These are phyloP conservation scores for Termitomyces sp. DNA, from an alignment of 768 basidiomycete species.

Conservation along the genomic window DNA sequence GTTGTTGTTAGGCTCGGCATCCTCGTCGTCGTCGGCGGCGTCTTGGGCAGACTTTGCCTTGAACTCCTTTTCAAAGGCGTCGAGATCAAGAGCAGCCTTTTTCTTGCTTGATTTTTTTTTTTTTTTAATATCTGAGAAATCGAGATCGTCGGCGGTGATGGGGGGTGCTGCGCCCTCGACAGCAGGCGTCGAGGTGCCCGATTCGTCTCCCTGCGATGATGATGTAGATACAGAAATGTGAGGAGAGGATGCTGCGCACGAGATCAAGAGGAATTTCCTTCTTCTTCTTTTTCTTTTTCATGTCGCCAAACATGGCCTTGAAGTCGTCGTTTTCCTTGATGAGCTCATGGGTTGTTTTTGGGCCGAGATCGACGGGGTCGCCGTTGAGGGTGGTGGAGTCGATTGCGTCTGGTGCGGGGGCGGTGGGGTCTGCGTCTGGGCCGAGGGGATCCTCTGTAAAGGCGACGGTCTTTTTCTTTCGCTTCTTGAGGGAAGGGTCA, in stretches of 20 bases:
- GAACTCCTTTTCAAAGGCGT: slow-evolving; percentile 92
- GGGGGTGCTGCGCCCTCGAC: slow-evolving; percentile 34
- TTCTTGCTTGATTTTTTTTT: slow-evolving; percentile 88
- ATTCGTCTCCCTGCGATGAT: slow-evolving; percentile 50
- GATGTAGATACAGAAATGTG: not conserved
- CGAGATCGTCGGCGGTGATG: slow-evolving; percentile 71
- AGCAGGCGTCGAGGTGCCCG: slow-evolving; percentile 59
- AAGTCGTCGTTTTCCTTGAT: slow-evolving; percentile 76
- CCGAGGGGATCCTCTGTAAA: slow-evolving; percentile 83
- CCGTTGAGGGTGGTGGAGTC: slow-evolving; percentile 66
- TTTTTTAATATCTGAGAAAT: slow-evolving; percentile 96
- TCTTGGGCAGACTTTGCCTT: slow-evolving; percentile 41
- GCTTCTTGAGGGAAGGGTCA: slow-evolving; percentile 80
- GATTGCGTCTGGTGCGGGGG: slow-evolving; percentile 68
- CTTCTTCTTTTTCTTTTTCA: slow-evolving; percentile 94
- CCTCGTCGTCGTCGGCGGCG: slow-evolving; percentile 43
- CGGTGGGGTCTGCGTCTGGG: slow-evolving; percentile 77
- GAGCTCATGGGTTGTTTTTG: slow-evolving; percentile 68
- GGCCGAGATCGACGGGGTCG: slow-evolving; percentile 71
- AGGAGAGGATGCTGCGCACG: slow-evolving; percentile 33
- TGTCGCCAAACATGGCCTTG: slow-evolving; percentile 81
- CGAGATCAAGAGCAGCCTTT: slow-evolving; percentile 84
- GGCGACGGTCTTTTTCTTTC: slow-evolving; percentile 83
- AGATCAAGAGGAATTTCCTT: slow-evolving; percentile 84
- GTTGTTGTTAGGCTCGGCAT: slow-evolving; percentile 55